A percentile compares a stretch with the other conserved stretches of the same genome.
Conservation (phyloP, 139 green algal genomes). For the Chlamydomonas sphaeroides region DNA sequence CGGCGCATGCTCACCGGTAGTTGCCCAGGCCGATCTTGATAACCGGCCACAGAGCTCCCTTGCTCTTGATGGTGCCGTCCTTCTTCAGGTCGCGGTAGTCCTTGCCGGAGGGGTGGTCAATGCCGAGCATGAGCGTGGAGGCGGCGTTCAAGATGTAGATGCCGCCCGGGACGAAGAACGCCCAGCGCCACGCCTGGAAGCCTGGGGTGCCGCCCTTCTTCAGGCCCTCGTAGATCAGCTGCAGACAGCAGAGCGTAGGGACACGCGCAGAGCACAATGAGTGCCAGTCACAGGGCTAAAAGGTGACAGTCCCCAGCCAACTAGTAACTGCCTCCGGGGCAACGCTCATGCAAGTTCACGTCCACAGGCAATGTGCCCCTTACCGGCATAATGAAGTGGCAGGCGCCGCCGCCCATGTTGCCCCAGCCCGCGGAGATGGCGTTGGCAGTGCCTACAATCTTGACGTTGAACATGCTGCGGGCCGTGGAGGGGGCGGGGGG, state of each 20-base stretch:
- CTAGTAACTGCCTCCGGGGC: no score
- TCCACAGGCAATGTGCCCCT: no score
- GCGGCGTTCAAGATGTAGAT: slow-evolving; percentile 80
- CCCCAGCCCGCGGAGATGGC: slow-evolving; percentile 85
- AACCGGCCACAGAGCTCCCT: slow-evolving; percentile 65
- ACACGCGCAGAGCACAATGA: no score
- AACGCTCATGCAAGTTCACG: no score
- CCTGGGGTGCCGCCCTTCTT: slow-evolving; percentile 16
- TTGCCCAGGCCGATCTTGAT: slow-evolving; percentile 82
- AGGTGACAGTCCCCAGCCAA: no score
- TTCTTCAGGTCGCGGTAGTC: slow-evolving; percentile 84
- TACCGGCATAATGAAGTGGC: slow-evolving; percentile 94
- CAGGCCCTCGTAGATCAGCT: slow-evolving; percentile 76
- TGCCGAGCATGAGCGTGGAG: slow-evolving; percentile 57
- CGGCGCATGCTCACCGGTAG: slow-evolving; percentile 80
- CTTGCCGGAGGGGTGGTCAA: slow-evolving; percentile 38
- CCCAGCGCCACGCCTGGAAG: slow-evolving; percentile 66
- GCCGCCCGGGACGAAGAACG: slow-evolving; percentile 83
- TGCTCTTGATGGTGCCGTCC: slow-evolving; percentile 75
- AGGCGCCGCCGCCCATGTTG: slow-evolving; percentile 92
- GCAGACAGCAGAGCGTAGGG: no score
- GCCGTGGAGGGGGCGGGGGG: neutral
- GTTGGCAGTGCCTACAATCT: slow-evolving; percentile 92
- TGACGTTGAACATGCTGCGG: slow-evolving; percentile 88
- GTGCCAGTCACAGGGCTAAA: no score